These are phyloP conservation scores for Ajuga reptans DNA, from an alignment of 305 asterid species.

Conservation along the genomic window DNA sequence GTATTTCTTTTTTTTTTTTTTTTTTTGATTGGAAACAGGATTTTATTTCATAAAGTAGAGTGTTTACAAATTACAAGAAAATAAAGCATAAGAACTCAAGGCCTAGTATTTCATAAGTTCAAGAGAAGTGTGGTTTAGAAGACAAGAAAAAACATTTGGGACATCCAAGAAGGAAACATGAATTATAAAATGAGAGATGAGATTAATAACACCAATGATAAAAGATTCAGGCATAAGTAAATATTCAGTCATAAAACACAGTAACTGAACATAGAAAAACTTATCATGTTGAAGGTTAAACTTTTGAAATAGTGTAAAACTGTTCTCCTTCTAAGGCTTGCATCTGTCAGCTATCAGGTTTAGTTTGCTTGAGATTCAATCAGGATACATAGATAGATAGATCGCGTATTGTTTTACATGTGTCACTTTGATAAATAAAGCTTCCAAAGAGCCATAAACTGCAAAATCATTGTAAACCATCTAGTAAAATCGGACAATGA, in stretches of 20 bases:
- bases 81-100: too few species aligned
- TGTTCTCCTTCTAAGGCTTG: not conserved
- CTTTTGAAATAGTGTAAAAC: not conserved
- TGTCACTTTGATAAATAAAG: constrained; percentile 14
- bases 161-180: not conserved
- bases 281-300: constrained; percentile 5
- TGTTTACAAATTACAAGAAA: too few species aligned
- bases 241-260: not conserved
- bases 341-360: constrained; percentile 16
- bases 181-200: not conserved
- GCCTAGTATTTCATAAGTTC: not conserved
- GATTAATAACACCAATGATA: not conserved
- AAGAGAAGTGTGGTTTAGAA: not conserved
- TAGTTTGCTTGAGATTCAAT: constrained; percentile 1
- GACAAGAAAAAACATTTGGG: not conserved
- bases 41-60: too few species aligned
- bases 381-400: not conserved
- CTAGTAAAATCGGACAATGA: constrained; percentile 13
- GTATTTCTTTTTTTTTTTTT: too few species aligned
- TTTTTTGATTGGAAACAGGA: too few species aligned
- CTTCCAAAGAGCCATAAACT: constrained; percentile 18
- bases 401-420: not conserved
- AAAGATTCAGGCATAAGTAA: too few species aligned
- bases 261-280: not conserved
- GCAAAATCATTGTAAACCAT: not conserved